These are phyloP conservation scores for Cyberlindnera xishuangbannaensis DNA, from an alignment of 805 yeast genomes.

Conservation along the genomic window DNA sequence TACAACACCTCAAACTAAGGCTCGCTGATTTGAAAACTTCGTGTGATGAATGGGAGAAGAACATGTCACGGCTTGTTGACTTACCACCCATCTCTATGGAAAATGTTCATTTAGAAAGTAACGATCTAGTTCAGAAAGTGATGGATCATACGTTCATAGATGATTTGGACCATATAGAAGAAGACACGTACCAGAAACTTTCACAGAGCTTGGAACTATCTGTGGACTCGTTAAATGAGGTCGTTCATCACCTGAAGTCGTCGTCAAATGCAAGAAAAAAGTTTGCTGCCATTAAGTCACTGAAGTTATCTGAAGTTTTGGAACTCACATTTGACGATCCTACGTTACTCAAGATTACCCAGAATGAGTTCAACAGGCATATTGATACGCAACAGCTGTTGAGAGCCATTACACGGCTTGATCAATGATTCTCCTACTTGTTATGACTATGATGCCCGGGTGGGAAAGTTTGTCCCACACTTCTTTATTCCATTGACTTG, in stretches of 20 bases:
- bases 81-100: conserved; percentile 10
- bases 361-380: conserved; percentile 20
- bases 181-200: conserved; percentile 11
- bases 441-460: no score
- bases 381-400: conserved; percentile 30
- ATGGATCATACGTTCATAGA: conserved; percentile 14
- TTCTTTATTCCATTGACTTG: no score
- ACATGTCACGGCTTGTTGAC: conserved; percentile 11
- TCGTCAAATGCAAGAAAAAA: conserved; percentile 16
- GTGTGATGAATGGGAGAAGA: conserved; percentile 39
- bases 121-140: conserved; percentile 23
- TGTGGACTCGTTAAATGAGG: conserved; percentile 19
- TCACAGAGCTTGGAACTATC: conserved; percentile 13
- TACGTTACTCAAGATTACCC: conserved; percentile 17
- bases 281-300: conserved; percentile 33
- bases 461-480: no score
- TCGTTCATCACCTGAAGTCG: conserved; percentile 20
- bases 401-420: conserved; percentile 29
- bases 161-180: conserved; percentile 13
- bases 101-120: conserved; percentile 6
- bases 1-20: conserved; percentile 40
- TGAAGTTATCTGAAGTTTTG: conserved; percentile 38
- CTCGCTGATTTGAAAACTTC: conserved; percentile 40
- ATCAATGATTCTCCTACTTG: not conserved
- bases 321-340: conserved; percentile 42